Evolutionary conservation across 768 basidiomycete species (phyloP), one percentile per base, ranked within the genome.

Genomic region (Suillus americanus): DNA sequence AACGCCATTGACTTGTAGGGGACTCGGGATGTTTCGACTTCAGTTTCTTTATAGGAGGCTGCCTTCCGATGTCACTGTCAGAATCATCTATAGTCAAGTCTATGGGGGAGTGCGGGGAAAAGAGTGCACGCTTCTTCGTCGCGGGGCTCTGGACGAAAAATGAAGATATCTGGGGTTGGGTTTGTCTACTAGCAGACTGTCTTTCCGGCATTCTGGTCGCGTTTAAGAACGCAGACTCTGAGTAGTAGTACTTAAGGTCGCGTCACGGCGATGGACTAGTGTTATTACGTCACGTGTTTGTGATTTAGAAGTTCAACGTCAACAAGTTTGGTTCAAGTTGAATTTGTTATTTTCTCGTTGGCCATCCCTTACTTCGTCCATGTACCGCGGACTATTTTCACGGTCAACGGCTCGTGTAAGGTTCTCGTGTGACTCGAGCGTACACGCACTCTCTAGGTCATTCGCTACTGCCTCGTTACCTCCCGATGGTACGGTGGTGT

Each of bases 11-110:
- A 43, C 82, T 78, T 5, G 74, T 74, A 14, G 60, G 64, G 0
- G 74, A 63, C 43, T 64, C 64, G 33, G 61, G 63, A 64, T 65
- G 67, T 54, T 43, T 68, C 63, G 67, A 65, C 67, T 69, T 78
- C 55, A 72, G 63, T 66, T 67, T 71, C 68, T 77, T 79, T 61
- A 71, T 71, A 23, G 69, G 71, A 37, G 68, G 75, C 46, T 70
- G 70, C 33, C 65, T 66, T 61, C 62, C 69, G 20, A 43, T 68
- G 40, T 77, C 75, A 18, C 50, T 30, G 28, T 3, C 28, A 38
- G 72, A 70, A 60, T 78, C 80, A 56, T 81, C 83, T 33, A 70
- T 61, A 13, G 88, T 87, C 66, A 89, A 74, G 77, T 89, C 89
- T 62, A 89, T 84, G 20, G 79, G 79, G 67, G 71, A 62, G 62